Evolutionary conservation across 768 basidiomycete species (phyloP), one percentile per base, ranked within the genome.

Genomic region (Trametes cingulata): DNA sequence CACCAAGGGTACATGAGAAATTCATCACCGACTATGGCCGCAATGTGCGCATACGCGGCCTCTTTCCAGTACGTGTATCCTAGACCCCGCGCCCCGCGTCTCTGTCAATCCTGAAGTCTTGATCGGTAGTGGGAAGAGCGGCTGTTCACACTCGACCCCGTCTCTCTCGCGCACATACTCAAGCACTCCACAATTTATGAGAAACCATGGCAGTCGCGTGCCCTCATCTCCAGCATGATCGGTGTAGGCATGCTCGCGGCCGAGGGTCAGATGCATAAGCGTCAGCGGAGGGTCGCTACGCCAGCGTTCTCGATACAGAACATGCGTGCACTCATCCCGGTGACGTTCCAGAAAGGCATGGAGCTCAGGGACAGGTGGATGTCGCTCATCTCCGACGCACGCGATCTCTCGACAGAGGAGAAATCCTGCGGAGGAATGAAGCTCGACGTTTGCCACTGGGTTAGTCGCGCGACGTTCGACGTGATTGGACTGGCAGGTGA

Each of bases 401-500:
- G 42, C 19, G 41, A 37, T 15, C 20, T 33, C 1, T 50, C 64
- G 5, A 56, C 61, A 9, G 57, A 40, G 10, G 52, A 56, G 19
- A 46, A 48, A 19, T 7, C 48, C 15, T 56, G 33, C 12, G 59
- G 68, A 8, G 77, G 67, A 7, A 67, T 70, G 60, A 79, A 67
- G 67, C 69, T 97, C 24, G 91, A 97, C 67, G 83, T 95, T 7
- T 86, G 84, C 68, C 85, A 83, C 64, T 95, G 90, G 88, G 73
- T 95, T 35, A 89, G 86, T 63, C 81, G 92, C 42, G 86, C 87
- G 9, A 93, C 93, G 0, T 90, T 97, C 67, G 95, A 96, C 71
- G 87, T 95, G 43, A 93, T 97, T 65, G 95, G 93, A 1, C 71
- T 91, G n/a, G 91, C 93, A 41, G 91, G 90, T 91, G 56, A 46